Base-by-base conservation (phyloP, 2,329 filamentous ascomycete species). In the Cercospora citrullina region DNA sequence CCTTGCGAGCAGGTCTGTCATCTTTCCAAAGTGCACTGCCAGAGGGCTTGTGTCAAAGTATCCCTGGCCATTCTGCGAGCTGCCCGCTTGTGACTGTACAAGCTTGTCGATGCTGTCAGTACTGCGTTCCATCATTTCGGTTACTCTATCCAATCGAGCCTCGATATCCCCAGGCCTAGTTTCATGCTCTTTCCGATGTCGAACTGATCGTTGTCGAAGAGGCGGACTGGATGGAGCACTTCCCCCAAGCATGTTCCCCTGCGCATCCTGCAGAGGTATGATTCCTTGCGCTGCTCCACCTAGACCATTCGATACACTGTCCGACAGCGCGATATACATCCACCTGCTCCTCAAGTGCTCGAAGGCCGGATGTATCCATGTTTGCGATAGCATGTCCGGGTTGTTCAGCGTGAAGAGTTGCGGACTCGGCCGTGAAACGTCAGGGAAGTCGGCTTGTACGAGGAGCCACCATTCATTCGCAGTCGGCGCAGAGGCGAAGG, bases 401-500 rank as follows among this genome's bases (percentile, higher is more conserved):
- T 71, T 69, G 53, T 73, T 71, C 72, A 77, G 78, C 26, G 72
- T 75, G 71, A 78, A 77, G 12, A 78, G 73, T 58, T 77, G 76
- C 5, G 74, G 71, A 23, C 73, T 74, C 14, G 76, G 76, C 30
- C 76, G 73, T 36, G 73, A 67, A 16, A 69, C 68, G 6, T 73
- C 74, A 9, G 73, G 71, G 66, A 76, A 78, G 65, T 77, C 68
- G 4, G 71, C 65, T 64, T 77, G 75, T 12, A 77, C 69, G 23
- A 77, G 68, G 1, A 66, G 64, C 75, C 75, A 78, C 76, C 76
- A 78, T 63, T 78, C 74, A 67, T 75, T 73, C 21, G 76, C 76
- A 55, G 74, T 68, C 4, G 68, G 65, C 61, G 74, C 74, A 10
- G 73, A 73, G 45, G 75, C 75, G 60, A 78, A 78, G 14, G 76